Conservation (phyloP, 768 basidiomycete genomes). For the Asterophora lycoperdoides region DNA sequence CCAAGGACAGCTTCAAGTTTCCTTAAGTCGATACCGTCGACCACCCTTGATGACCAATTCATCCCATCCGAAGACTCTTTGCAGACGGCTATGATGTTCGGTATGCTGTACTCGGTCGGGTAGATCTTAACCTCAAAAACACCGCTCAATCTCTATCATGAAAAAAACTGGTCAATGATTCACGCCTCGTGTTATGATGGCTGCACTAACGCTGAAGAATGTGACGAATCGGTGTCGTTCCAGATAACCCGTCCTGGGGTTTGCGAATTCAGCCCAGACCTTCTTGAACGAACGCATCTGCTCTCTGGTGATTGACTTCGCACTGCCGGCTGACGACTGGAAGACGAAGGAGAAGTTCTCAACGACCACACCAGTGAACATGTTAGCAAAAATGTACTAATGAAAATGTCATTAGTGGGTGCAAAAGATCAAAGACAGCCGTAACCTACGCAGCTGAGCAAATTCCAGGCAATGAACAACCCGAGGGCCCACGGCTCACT, state of each 20-base stretch:
- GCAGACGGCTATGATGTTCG: slow-evolving; percentile 53
- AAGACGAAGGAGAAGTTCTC: slow-evolving; percentile 96
- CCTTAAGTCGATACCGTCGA: slow-evolving; percentile 56
- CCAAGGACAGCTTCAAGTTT: slow-evolving; percentile 57
- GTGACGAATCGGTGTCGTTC: slow-evolving; percentile 63
- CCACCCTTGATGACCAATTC: slow-evolving; percentile 30
- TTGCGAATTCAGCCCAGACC: slow-evolving; percentile 84
- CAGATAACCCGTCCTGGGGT: slow-evolving; percentile 73
- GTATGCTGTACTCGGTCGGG: slow-evolving; percentile 60
- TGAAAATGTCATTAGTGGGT: slow-evolving; percentile 1
- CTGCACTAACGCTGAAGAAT: slow-evolving; percentile 72
- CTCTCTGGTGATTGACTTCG: slow-evolving; percentile 78
- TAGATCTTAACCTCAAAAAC: slow-evolving; percentile 89
- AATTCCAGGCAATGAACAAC: slow-evolving; percentile 92
- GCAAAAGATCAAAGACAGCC: not conserved
- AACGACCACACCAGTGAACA: slow-evolving; percentile 96
- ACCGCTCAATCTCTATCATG: slow-evolving; percentile 69
- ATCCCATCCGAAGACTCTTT: slow-evolving; percentile 32
- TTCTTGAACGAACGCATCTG: slow-evolving; percentile 96
- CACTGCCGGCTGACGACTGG: slow-evolving; percentile 77
- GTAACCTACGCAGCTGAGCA: slow-evolving; percentile 80
- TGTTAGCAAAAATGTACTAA: slow-evolving; percentile 93
- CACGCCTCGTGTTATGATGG: not conserved
- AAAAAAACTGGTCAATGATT: not conserved
- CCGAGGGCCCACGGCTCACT: slow-evolving; percentile 77